phyloP scores from a whole-genome alignment of 768 basidiomycete genomes.

The Pholiota microspora region DNA sequence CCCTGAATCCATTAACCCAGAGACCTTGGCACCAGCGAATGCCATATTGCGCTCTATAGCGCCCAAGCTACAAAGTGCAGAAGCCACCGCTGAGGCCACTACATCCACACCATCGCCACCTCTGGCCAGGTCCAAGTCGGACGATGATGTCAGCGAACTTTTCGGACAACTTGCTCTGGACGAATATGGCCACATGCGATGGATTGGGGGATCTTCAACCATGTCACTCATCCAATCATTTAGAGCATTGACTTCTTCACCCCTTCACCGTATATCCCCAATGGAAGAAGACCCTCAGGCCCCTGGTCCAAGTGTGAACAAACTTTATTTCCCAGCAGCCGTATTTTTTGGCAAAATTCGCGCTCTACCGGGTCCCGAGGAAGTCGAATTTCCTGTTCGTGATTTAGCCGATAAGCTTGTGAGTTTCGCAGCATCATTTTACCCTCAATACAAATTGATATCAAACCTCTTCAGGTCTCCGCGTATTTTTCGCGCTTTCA shows the following conservation, averaged over 20 bases:
- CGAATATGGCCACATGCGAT: conserved; percentile 87
- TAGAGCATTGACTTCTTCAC: conserved; percentile 70
- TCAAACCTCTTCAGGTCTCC: conserved; percentile 55
- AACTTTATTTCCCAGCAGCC: conserved; percentile 84
- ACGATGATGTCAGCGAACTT: conserved; percentile 80
- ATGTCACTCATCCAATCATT: conserved; percentile 93
- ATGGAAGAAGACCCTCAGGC: conserved; percentile 82
- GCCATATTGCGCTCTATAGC: conserved; percentile 34
- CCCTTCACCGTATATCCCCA: conserved; percentile 74
- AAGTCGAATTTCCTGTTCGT: conserved; percentile 83
- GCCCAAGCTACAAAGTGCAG: conserved; percentile 32
- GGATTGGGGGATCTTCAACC: conserved; percentile 90
- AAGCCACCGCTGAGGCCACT: conserved; percentile 19
- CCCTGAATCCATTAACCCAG: conserved; percentile 29
- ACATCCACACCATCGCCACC: conserved; percentile 35
- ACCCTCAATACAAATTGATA: conserved; percentile 19
- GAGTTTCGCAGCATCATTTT: conserved; percentile 27
- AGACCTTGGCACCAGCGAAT: conserved; percentile 33
- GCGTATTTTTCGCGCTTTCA: conserved; percentile 88
- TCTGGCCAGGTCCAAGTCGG: conserved; percentile 51
- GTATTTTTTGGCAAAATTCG: conserved; percentile 85
- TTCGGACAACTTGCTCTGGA: conserved; percentile 87
- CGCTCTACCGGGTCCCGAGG: conserved; percentile 79
- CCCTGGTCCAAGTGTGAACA: conserved; percentile 78
- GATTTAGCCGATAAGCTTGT: conserved; percentile 88